Evolutionary conservation across 805 yeast genomes (phyloP).

Genomic region (Schwanniomyces sp.): DNA sequence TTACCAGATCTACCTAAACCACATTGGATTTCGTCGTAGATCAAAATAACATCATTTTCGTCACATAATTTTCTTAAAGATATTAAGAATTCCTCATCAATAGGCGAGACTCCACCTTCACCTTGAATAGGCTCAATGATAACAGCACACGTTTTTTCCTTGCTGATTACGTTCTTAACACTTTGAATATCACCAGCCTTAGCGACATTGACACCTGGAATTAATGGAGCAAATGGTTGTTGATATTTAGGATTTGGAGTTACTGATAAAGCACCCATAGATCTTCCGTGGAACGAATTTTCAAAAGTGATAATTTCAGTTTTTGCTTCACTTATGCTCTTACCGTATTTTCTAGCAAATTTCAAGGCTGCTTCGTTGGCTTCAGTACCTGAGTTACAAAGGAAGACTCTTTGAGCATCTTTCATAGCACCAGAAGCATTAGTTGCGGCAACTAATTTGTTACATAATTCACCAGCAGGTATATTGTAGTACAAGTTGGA

Average conservation of each 20-base stretch:
- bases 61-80: slow-evolving; percentile 67
- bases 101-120: slow-evolving; percentile 88
- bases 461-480: slow-evolving; percentile 79
- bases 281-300: slow-evolving; percentile 91
- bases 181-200: slow-evolving; percentile 58
- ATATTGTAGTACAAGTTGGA: slow-evolving; percentile 84
- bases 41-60: slow-evolving; percentile 69
- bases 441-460: slow-evolving; percentile 69
- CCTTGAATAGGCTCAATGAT: slow-evolving; percentile 98
- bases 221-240: slow-evolving; percentile 83
- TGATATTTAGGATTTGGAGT: slow-evolving; percentile 94
- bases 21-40: slow-evolving; percentile 95
- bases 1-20: slow-evolving; percentile 92
- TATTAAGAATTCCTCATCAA: slow-evolving; percentile 61
- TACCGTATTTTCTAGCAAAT: slow-evolving; percentile 78
- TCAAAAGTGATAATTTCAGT: slow-evolving; percentile 83
- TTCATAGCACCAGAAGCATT: slow-evolving; percentile 74
- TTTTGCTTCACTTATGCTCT: slow-evolving; percentile 51
- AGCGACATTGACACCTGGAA: slow-evolving; percentile 84
- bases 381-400: slow-evolving; percentile 61
- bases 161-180: slow-evolving; percentile 53
- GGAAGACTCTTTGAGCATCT: slow-evolving; percentile 70
- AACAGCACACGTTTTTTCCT: slow-evolving; percentile 78
- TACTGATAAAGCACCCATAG: slow-evolving; percentile 89
- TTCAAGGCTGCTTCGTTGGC: slow-evolving; percentile 61